Evolutionary conservation across 2,329 filamentous ascomycete genomes (phyloP).

Genomic region (Monilinia aucupariae): DNA sequence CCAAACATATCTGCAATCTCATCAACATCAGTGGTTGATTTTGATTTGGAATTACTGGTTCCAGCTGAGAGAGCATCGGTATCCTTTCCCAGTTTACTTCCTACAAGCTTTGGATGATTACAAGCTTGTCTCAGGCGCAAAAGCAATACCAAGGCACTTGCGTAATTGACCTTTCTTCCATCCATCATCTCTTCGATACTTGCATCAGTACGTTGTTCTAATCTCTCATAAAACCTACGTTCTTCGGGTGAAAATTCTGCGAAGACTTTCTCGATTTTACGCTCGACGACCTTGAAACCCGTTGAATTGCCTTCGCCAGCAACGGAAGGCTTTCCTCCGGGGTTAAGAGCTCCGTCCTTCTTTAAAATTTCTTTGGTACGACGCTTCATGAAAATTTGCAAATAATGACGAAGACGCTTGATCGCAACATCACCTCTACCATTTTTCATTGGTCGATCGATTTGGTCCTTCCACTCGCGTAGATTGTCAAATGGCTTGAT

Average conservation of each 20-base stretch:
- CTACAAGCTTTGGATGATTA: constrained; percentile 86
- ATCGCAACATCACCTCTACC: constrained; percentile 87
- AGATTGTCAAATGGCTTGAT: constrained; percentile 89
- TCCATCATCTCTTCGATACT: constrained; percentile 87
- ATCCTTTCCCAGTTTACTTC: constrained; percentile 79
- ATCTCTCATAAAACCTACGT: constrained; percentile 74
- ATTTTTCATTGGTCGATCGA: constrained; percentile 82
- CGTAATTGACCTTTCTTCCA: constrained; percentile 75
- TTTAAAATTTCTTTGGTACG: constrained; percentile 96
- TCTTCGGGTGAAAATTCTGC: constrained; percentile 76
- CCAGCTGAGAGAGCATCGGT: constrained; percentile 74
- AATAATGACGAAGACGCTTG: constrained; percentile 72
- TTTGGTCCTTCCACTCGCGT: constrained; percentile 83
- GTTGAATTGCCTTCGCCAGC: constrained; percentile 46
- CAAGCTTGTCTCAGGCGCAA: constrained; percentile 86
- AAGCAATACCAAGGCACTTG: constrained; percentile 88
- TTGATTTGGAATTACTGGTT: constrained; percentile 40
- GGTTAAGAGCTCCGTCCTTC: constrained; percentile 73
- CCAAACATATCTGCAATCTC: constrained; percentile 81
- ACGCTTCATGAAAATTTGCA: constrained; percentile 97
- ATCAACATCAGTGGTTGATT: constrained; percentile 58
- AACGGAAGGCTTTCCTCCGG: constrained; percentile 58
- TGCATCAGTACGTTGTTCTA: constrained; percentile 79
- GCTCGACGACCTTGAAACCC: constrained; percentile 85
- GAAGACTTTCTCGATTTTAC: constrained; percentile 76